Conservation (phyloP, 106 monocot species). For the Dendrobium officinale region DNA sequence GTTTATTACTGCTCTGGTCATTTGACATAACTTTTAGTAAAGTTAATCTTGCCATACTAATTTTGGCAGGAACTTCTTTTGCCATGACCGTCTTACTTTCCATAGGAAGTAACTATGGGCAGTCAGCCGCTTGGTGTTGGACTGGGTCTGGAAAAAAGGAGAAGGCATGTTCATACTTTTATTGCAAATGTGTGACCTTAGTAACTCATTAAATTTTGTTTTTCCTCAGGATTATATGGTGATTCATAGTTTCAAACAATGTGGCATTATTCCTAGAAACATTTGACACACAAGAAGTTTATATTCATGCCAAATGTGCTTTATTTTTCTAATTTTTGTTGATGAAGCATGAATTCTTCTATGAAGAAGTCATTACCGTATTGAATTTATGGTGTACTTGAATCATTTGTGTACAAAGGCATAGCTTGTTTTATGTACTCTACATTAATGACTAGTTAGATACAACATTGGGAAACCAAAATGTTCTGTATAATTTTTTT, state of each 20-base stretch:
- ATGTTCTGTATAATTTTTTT: neutral
- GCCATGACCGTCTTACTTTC: slow-evolving; percentile 72
- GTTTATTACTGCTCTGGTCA: neutral
- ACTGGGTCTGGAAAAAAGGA: slow-evolving; percentile 52
- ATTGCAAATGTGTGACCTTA: neutral
- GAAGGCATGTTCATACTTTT: slow-evolving; percentile 54
- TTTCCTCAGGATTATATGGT: neutral
- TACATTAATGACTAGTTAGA: neutral
- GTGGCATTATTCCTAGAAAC: neutral
- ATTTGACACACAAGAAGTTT: neutral
- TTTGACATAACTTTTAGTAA: neutral
- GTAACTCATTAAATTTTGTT: neutral
- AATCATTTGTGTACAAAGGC: neutral
- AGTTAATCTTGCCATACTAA: neutral
- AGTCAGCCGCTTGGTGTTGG: slow-evolving; percentile 83
- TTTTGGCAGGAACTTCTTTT: slow-evolving; percentile 72
- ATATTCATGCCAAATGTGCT: neutral
- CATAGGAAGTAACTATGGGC: slow-evolving; percentile 86
- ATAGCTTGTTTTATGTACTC: neutral
- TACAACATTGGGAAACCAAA: neutral
- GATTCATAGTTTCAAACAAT: neutral
- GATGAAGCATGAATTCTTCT: slow-evolving; percentile 2
- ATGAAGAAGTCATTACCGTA: neutral
- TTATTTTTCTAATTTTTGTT: neutral
- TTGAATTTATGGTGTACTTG: neutral